Evolutionary conservation across 139 green algal genomes (phyloP).

Genomic region (Ettlia oleoabundans): DNA sequence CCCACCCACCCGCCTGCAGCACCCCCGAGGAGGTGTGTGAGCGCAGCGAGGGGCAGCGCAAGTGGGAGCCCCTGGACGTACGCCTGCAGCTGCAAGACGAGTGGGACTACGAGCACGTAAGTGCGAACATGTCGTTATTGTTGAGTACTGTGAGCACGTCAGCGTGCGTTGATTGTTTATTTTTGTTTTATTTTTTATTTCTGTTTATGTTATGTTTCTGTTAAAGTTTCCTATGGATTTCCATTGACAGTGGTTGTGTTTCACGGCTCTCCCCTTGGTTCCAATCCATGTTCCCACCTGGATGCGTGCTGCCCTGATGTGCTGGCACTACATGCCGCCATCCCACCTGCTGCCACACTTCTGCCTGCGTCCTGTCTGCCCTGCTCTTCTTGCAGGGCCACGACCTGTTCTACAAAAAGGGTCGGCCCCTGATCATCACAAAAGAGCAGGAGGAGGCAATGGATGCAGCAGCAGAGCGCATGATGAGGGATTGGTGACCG

Average conservation of each 20-base stretch:
- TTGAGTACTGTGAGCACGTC: no score
- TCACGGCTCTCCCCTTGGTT: no score
- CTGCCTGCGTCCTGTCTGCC: background rate
- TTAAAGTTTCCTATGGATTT: no score
- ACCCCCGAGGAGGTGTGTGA: background rate
- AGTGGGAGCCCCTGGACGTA: constrained; percentile 3
- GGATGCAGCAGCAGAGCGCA: background rate
- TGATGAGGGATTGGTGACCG: background rate
- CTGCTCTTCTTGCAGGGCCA: background rate
- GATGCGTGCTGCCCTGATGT: no score
- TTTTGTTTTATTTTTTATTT: background rate
- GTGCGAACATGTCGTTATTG: background rate
- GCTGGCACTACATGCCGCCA: no score
- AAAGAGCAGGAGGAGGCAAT: background rate
- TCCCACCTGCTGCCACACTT: no score
- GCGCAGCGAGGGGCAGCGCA: background rate
- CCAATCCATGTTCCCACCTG: no score
- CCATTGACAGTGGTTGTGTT: no score
- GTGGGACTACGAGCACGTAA: background rate
- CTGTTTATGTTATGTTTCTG: no score
- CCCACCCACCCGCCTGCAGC: background rate
- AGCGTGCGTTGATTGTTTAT: background rate
- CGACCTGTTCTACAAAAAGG: background rate
- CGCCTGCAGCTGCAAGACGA: background rate
- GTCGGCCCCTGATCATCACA: background rate